Conservation (phyloP, 352 stramenopile species). For the Peronosclerospora sorghi region DNA sequence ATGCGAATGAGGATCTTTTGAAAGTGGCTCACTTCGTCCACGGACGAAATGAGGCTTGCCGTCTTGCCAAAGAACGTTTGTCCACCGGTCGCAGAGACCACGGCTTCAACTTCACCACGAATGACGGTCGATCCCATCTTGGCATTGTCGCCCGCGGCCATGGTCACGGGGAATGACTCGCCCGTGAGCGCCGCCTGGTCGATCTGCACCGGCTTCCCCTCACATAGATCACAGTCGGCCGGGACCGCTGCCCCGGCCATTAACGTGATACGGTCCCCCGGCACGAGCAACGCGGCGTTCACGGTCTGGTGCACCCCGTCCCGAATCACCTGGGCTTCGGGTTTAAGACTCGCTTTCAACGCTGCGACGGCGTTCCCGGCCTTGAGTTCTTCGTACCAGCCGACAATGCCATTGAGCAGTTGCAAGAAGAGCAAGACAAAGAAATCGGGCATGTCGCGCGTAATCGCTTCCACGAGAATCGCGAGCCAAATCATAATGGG, state of each 20-base stretch:
- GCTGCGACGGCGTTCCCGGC: slow-evolving; percentile 72
- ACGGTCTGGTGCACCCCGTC: slow-evolving; percentile 85
- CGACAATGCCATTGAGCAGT: slow-evolving; percentile 52
- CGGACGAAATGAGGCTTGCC: slow-evolving; percentile 55
- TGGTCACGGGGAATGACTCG: slow-evolving; percentile 90
- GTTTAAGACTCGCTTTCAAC: slow-evolving; percentile 81
- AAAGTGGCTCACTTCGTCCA: slow-evolving; percentile 77
- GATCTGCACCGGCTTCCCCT: slow-evolving; percentile 78
- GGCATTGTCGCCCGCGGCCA: slow-evolving; percentile 61
- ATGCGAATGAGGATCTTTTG: slow-evolving; percentile 89
- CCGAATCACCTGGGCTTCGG: slow-evolving; percentile 78
- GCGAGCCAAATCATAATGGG: slow-evolving; percentile 88
- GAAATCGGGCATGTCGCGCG: slow-evolving; percentile 41
- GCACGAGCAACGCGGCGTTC: slow-evolving; percentile 85
- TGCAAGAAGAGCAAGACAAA: slow-evolving; percentile 64
- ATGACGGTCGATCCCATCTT: slow-evolving; percentile 84
- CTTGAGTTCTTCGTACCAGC: slow-evolving; percentile 78
- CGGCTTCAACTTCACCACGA: slow-evolving; percentile 86
- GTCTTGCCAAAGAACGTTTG: slow-evolving; percentile 91
- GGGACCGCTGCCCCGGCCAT: slow-evolving; percentile 84
- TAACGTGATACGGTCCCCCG: slow-evolving; percentile 90
- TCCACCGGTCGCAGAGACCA: slow-evolving; percentile 80
- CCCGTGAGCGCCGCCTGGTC: slow-evolving; percentile 90
- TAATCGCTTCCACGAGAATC: slow-evolving; percentile 71
- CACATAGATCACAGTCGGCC: slow-evolving; percentile 84